Evolutionary conservation across 345 rosid genomes (phyloP), one percentile per base, ranked within the genome.

Genomic region (Anacardium occidentale): DNA sequence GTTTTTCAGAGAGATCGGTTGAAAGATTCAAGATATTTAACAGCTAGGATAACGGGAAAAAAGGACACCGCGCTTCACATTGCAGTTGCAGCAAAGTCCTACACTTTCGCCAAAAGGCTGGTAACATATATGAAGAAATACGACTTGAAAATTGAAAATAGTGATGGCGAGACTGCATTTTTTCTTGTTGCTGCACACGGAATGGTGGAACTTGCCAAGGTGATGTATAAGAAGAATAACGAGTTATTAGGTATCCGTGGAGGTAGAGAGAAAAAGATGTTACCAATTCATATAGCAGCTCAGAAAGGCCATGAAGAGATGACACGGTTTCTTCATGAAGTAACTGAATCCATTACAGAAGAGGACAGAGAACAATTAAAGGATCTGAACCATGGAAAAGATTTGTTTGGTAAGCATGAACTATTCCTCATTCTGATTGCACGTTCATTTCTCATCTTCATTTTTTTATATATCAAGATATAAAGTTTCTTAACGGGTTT

Each of bases 41-140:
- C 10, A 0, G 59, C 59, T n/a, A 11, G 29, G 47, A 42, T 68
- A 4, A 62, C 56, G 2, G 20, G 2, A 18, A 18, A 22, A 42
- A 25, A 45, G 47, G 70, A 69, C 15, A 75, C 78, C 8, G 79
- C 62, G 18, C 80, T 77, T 1, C 80, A 77, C 52, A 54, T 77
- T 25, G 76, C 72, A 37, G 67, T 61, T 8, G 70, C 71, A 34
- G 74, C 78, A 18, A 32, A 55, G 2, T 69, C 44, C 32, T 11
- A 37, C 12, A 3, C 62, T 62, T 75, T 69, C 47, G 78, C 63
- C 44, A 24, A 54, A 14, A 3, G 69, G 8, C 64, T 75, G 44
- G 47, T 75, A 62, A 20, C 2, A 56, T 5, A 65, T 5, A 45
- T 47, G 51, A 47, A 47, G 3, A 47, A 47, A 47, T 1, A 10